Conservation (phyloP, 1,139 yeast genomes). For the Keqinozyma sinolaborantium region DNA sequence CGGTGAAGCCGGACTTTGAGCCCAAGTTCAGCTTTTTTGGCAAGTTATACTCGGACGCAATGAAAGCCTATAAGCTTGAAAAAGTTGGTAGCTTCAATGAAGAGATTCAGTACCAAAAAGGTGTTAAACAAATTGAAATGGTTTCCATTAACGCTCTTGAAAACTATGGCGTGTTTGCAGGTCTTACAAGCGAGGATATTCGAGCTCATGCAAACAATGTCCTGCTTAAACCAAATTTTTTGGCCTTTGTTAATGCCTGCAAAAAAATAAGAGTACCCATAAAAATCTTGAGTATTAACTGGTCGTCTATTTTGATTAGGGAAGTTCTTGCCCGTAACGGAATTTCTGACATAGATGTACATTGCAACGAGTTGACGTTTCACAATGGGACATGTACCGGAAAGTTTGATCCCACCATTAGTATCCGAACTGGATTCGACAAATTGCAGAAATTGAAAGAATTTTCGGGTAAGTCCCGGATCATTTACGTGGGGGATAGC, state of each 20-base stretch:
- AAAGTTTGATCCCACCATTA: slow-evolving; percentile 16
- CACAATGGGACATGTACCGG: slow-evolving; percentile 40
- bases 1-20: slow-evolving; percentile 26
- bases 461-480: slow-evolving; percentile 12
- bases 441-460: slow-evolving; percentile 32
- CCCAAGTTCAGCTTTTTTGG: slow-evolving; percentile 46
- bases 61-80: too few relatives aligned
- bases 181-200: slow-evolving; percentile 31
- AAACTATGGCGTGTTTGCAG: slow-evolving; percentile 38
- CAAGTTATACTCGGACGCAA: slow-evolving; percentile 39
- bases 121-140: slow-evolving; percentile 45
- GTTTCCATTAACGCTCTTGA: slow-evolving; percentile 48
- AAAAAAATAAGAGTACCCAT: slow-evolving; percentile 27
- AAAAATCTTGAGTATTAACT: slow-evolving; percentile 57
- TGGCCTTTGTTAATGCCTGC: slow-evolving; percentile 28
- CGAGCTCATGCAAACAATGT: slow-evolving; percentile 34
- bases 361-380: slow-evolving; percentile 46
- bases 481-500: slow-evolving; percentile 65
- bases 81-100: slow-evolving; percentile 16
- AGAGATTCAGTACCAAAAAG: slow-evolving; percentile 35
- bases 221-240: slow-evolving; percentile 40
- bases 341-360: slow-evolving; percentile 25
- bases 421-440: slow-evolving; percentile 55
- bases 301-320: slow-evolving; percentile 54
- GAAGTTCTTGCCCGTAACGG: slow-evolving; percentile 31